Conservation (phyloP, 805 yeast species). For the Candida sanyiensis region DNA sequence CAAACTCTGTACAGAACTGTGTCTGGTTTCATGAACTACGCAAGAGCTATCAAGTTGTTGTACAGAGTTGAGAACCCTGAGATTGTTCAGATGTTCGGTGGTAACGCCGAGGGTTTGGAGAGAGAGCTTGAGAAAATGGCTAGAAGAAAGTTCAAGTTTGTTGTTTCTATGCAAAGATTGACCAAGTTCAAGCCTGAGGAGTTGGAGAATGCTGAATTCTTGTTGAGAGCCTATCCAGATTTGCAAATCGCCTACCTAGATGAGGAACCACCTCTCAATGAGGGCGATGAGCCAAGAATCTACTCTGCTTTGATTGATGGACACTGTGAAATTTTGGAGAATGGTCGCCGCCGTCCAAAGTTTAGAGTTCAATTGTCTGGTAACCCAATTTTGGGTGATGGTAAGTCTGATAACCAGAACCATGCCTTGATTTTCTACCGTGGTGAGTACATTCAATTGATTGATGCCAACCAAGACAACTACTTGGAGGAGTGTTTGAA, state of each 20-base stretch:
- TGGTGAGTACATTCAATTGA: conserved; percentile 80
- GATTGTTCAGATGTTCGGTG: conserved; percentile 96
- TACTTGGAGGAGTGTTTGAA: conserved; percentile 81
- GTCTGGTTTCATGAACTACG: conserved; percentile 97
- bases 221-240: conserved; percentile 79
- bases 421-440: conserved; percentile 74
- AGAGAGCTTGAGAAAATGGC: conserved; percentile 91
- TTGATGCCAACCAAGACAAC: conserved; percentile 85
- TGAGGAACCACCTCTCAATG: conserved; percentile 76
- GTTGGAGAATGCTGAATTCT: conserved; percentile 72
- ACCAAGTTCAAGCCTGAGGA: conserved; percentile 68
- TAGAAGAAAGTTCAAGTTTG: conserved; percentile 71
- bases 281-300: conserved; percentile 65
- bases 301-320: conserved; percentile 80
- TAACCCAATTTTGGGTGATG: conserved; percentile 82
- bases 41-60: conserved; percentile 88
- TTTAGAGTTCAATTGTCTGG: conserved; percentile 77
- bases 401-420: conserved; percentile 83
- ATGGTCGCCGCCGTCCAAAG: conserved; percentile 71
- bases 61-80: conserved; percentile 95
- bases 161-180: conserved; percentile 84
- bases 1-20: conserved; percentile 96
- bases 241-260: conserved; percentile 89
- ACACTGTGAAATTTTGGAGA: conserved; percentile 63
- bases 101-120: conserved; percentile 94